phyloP scores from a whole-genome alignment of 1,284 basidiomycete genomes.

The Phaffia rhodozyma region DNA sequence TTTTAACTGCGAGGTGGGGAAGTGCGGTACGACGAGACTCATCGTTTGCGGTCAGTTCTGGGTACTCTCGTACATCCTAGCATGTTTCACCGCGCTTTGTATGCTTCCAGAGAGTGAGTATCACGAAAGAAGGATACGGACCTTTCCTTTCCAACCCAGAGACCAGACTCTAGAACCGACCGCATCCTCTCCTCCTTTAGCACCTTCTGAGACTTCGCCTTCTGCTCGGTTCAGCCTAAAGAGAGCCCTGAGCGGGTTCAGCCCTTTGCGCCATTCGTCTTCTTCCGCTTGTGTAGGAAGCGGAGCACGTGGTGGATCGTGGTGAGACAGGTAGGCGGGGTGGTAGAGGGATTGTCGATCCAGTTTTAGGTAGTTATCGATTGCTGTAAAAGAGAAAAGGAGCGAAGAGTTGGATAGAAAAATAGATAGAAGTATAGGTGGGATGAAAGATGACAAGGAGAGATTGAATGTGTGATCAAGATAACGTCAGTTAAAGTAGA shows the following conservation, averaged over 20 bases:
- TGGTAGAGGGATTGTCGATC: slow-evolving; percentile 9
- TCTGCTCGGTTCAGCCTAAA: neutral
- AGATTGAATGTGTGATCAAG: slow-evolving; percentile 1
- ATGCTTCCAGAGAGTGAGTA: too few relatives aligned
- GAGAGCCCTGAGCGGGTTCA: slow-evolving; percentile 14
- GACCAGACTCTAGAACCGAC: slow-evolving; percentile 7
- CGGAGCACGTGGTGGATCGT: neutral
- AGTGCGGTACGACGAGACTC: neutral
- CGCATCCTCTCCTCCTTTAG: neutral
- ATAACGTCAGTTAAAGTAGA: too few relatives aligned
- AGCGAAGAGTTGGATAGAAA: too few relatives aligned
- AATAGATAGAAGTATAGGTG: neutral
- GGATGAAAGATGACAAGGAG: neutral
- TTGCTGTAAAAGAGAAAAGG: too few relatives aligned
- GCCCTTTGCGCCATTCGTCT: neutral
- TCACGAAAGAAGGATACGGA: neutral
- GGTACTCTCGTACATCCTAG: too few relatives aligned
- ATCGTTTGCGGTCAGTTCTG: too few relatives aligned
- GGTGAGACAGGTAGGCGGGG: neutral
- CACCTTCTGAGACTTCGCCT: neutral
- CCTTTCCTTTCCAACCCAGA: slow-evolving; percentile 13
- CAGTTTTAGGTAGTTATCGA: too few relatives aligned
- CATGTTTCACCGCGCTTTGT: too few relatives aligned
- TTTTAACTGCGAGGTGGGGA: slow-evolving; percentile 9
- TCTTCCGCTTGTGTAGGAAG: slow-evolving; percentile 1